Conservation (phyloP, 176 grass and related monocot species). For the Saccharum spontaneum region DNA sequence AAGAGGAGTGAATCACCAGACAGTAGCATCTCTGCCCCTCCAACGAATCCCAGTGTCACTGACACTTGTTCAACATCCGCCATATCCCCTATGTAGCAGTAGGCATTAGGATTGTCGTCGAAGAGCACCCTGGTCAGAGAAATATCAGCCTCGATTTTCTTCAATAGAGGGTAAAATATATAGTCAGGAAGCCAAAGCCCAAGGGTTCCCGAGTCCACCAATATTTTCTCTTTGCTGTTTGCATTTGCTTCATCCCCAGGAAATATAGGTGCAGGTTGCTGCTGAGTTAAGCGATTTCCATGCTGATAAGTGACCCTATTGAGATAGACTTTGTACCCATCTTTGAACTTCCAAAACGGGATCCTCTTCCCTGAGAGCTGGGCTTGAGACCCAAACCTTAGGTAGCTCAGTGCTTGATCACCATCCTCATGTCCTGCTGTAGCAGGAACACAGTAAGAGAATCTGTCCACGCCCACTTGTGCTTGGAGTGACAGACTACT, state of each 20-base stretch:
- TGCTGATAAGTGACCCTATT: not conserved
- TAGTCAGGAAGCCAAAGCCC: not conserved
- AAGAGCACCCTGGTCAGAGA: not conserved
- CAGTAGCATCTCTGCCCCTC: not conserved
- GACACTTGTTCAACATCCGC: not conserved
- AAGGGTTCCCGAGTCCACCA: not conserved
- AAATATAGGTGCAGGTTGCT: constrained; percentile 1
- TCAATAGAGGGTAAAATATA: constrained; percentile 1
- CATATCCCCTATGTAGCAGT: not conserved
- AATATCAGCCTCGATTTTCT: not conserved
- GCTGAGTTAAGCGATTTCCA: not conserved
- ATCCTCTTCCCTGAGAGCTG: not conserved
- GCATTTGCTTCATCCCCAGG: not conserved
- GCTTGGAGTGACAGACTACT: not conserved
- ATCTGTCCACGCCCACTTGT: not conserved
- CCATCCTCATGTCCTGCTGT: not conserved
- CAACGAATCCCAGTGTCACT: not conserved
- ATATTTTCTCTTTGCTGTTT: not conserved
- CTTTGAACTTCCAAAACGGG: not conserved
- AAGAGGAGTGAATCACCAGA: not conserved
- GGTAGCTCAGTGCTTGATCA: not conserved
- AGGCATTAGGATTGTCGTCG: not conserved
- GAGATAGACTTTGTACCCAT: not conserved
- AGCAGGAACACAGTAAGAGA: constrained; percentile 1
- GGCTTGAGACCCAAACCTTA: not conserved